Conservation (phyloP, 1,139 yeast species). For the Komagataea norvegica region DNA sequence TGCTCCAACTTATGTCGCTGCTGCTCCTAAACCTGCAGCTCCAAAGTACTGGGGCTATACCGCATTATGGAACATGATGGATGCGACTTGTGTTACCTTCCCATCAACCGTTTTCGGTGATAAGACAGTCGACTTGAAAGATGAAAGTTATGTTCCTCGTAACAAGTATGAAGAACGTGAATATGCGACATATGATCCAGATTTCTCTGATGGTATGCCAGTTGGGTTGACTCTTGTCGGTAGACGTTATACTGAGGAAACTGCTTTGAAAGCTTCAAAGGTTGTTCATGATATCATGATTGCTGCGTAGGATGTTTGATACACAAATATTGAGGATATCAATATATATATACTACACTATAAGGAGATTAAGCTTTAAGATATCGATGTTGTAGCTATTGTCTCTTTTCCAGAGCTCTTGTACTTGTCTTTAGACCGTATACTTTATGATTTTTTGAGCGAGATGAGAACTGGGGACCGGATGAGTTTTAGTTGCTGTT, state of each 20-base stretch:
- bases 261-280: conserved; percentile 41
- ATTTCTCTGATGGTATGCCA: conserved; percentile 44
- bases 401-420: no score
- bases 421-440: no score
- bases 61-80: conserved; percentile 59
- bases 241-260: conserved; percentile 50
- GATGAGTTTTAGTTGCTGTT: no score
- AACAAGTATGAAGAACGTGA: conserved; percentile 27
- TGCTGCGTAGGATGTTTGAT: conserved; percentile 1
- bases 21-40: conserved; percentile 64
- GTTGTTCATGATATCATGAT: conserved; percentile 18
- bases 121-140: conserved; percentile 25
- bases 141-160: conserved; percentile 25
- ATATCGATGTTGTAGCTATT: no score
- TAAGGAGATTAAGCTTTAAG: no score
- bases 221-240: conserved; percentile 48
- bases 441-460: no score
- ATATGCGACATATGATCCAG: conserved; percentile 31
- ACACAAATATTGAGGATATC: no score
- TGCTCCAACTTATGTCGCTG: conserved; percentile 65
- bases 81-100: conserved; percentile 55
- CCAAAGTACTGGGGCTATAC: conserved; percentile 77
- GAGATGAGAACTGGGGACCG: no score
- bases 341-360: no score
- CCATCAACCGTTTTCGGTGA: conserved; percentile 63